Evolutionary conservation across 2,329 filamentous ascomycete species (phyloP).

Genomic region (Venturia oleaginea): DNA sequence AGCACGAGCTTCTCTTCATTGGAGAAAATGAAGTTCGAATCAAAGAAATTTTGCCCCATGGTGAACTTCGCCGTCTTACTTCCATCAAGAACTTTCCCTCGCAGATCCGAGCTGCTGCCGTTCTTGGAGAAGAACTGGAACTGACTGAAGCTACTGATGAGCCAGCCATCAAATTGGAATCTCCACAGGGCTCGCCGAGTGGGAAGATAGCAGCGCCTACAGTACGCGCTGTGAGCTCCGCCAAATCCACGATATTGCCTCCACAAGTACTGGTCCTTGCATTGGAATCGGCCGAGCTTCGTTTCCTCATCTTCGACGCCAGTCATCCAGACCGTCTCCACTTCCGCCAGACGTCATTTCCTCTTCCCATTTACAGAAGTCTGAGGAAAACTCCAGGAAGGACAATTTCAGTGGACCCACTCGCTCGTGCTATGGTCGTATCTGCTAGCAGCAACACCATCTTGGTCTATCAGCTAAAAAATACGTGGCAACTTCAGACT

Average conservation of each 20-base stretch:
- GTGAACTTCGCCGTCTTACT: conserved; percentile 65
- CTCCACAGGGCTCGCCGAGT: conserved; percentile 18
- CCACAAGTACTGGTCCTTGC: conserved; percentile 76
- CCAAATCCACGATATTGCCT: conserved; percentile 38
- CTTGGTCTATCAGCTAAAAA: conserved; percentile 60
- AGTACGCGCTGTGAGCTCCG: background rate
- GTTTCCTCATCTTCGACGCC: conserved; percentile 58
- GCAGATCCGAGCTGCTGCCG: conserved; percentile 68
- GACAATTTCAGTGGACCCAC: conserved; percentile 70
- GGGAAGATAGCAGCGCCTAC: background rate
- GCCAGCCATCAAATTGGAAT: conserved; percentile 27
- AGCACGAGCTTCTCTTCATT: conserved; percentile 80
- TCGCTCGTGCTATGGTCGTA: conserved; percentile 54
- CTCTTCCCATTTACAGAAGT: conserved; percentile 48
- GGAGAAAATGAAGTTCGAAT: conserved; percentile 76
- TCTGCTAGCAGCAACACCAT: conserved; percentile 63
- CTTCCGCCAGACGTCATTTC: conserved; percentile 53
- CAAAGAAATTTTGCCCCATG: conserved; percentile 60
- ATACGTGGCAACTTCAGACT: conserved; percentile 42
- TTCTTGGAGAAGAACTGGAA: conserved; percentile 47
- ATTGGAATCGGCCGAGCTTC: conserved; percentile 60
- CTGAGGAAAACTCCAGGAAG: conserved; percentile 49
- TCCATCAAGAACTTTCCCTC: conserved; percentile 70
- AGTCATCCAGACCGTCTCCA: conserved; percentile 37
- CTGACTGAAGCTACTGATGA: conserved; percentile 1